Evolutionary conservation across 768 basidiomycete species (phyloP).

Genomic region (Brasilioporus rufonigricans): DNA sequence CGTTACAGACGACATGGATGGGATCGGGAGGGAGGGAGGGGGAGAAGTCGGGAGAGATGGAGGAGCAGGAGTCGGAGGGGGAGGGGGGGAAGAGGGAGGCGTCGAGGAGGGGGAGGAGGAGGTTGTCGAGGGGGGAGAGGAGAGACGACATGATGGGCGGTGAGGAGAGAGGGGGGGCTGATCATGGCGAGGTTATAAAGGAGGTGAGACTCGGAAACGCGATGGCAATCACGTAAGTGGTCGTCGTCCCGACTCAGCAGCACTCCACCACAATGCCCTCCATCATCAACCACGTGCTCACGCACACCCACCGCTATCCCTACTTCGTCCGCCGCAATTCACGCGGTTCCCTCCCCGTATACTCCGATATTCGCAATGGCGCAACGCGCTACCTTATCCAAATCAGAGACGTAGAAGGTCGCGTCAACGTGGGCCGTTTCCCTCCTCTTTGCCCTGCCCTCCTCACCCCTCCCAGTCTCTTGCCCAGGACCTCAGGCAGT

Average conservation of each 20-base stretch:
- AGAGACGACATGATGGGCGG: not conserved
- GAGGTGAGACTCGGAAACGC: not conserved
- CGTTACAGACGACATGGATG: conserved; percentile 57
- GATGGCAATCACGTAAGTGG: conserved; percentile 2
- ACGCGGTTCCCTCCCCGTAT: conserved; percentile 69
- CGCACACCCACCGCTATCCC: not conserved
- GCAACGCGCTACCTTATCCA: conserved; percentile 56
- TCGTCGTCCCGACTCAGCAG: not conserved
- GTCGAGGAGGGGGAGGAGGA: not conserved
- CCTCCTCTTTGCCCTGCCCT: not conserved
- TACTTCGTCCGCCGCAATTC: conserved; percentile 70
- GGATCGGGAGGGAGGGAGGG: conserved; percentile 26
- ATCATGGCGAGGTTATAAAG: conserved; percentile 5
- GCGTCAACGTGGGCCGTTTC: conserved; percentile 44
- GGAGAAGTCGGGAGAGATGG: conserved; percentile 23
- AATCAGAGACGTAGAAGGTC: conserved; percentile 70
- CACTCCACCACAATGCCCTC: conserved; percentile 7
- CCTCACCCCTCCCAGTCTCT: conserved; percentile 43
- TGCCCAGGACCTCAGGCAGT: conserved; percentile 50
- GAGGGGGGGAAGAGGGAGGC: conserved; percentile 33
- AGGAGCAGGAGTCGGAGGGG: not conserved
- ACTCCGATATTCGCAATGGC: conserved; percentile 68
- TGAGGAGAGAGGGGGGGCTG: not conserved
- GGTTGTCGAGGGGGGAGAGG: conserved; percentile 26
- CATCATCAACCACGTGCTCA: conserved; percentile 19